Percentiles rank a stretch among this genome's conserved stretches.
Evolutionary conservation across 2,329 filamentous ascomycete species (phyloP).

Genomic region (Colletotrichum sp.): DNA sequence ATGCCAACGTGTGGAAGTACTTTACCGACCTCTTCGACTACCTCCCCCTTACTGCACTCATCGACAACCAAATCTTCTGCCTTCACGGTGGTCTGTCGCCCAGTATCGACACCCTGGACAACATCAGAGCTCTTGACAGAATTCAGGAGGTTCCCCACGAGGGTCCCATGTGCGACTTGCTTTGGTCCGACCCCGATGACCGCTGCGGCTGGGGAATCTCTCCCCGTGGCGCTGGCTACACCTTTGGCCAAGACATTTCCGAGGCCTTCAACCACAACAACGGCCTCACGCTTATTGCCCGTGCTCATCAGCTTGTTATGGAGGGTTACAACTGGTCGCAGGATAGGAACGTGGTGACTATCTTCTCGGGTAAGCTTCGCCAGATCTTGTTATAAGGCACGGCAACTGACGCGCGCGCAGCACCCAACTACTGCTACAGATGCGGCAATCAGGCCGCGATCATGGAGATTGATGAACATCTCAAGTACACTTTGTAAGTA

Average conservation of each 20-base stretch:
- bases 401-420: conserved; percentile 40
- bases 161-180: conserved; percentile 95
- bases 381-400: conserved; percentile 21
- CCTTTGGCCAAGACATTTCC: conserved; percentile 95
- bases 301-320: conserved; percentile 98
- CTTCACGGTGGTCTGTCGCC: conserved; percentile 95
- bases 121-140: conserved; percentile 92
- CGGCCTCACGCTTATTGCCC: conserved; percentile 90
- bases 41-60: conserved; percentile 93
- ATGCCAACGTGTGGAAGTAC: conserved; percentile 99
- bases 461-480: conserved; percentile 99
- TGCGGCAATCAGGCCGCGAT: conserved; percentile 99
- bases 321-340: conserved; percentile 99
- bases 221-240: conserved; percentile 92
- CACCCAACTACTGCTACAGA: conserved; percentile 96
- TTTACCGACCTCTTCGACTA: conserved; percentile 99
- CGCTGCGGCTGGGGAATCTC: conserved; percentile 96
- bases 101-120: conserved; percentile 94
- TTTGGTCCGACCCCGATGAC: conserved; percentile 99
- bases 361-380: conserved; percentile 80
- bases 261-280: conserved; percentile 99
- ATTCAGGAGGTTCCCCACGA: conserved; percentile 99
- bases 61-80: conserved; percentile 99
- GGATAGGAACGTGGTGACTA: conserved; percentile 96
- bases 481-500: conserved; percentile 98